phyloP scores from a whole-genome alignment of 192 early-diverging fungal genomes.

The Podila horticola region DNA sequence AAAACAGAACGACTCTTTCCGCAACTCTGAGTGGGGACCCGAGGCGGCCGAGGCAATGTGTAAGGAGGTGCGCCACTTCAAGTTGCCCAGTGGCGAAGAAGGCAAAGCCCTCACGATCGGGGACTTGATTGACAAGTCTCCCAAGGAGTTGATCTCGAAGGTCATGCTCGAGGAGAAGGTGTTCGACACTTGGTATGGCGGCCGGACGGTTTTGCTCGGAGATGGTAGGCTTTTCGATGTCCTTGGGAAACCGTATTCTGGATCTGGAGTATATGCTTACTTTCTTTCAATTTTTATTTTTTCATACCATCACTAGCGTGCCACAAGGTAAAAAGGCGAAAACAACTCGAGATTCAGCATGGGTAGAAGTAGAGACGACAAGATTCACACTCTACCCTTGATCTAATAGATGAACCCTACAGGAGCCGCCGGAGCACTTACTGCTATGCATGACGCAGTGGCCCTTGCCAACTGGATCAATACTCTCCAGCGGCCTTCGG shows the following conservation, averaged over 20 bases:
- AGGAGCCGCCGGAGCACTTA: not conserved
- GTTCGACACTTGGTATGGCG: slow-evolving; percentile 1
- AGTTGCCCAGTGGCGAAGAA: not conserved
- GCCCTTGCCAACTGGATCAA: slow-evolving; percentile 11
- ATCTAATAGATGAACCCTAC: slow-evolving; percentile 5
- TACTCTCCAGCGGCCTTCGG: not conserved
- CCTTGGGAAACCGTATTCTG: too few relatives aligned
- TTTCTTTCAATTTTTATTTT: not conserved
- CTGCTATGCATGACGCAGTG: slow-evolving; percentile 6
- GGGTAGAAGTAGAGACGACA: not conserved
- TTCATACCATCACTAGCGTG: not conserved
- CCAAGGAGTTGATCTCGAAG: slow-evolving; percentile 7
- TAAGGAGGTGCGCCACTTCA: not conserved
- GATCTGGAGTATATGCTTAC: not conserved
- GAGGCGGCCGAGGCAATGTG: slow-evolving; percentile 8
- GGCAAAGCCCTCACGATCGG: not conserved
- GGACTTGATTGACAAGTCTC: not conserved
- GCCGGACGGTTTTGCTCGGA: not conserved
- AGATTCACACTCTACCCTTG: not conserved
- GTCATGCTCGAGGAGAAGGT: slow-evolving; percentile 11
- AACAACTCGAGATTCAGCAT: not conserved
- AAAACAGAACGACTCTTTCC: not conserved
- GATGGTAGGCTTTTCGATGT: not conserved
- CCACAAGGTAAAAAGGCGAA: not conserved
- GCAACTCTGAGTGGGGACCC: not conserved